phyloP scores from a whole-genome alignment of 352 stramenopile genomes.

The Phytopythium vexans region DNA sequence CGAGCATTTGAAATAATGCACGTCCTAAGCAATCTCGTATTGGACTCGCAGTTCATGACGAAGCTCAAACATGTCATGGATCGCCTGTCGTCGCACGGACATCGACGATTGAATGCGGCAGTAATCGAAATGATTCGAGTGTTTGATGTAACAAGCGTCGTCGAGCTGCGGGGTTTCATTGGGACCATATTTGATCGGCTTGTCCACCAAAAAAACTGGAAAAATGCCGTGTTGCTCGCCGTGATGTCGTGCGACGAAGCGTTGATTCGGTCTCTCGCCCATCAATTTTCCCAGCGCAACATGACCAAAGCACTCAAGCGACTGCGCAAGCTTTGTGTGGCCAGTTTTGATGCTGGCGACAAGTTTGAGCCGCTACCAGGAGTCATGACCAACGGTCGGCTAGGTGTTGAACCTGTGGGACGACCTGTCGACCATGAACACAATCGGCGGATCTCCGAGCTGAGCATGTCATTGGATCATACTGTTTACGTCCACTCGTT shows the following conservation, averaged over 20 bases:
- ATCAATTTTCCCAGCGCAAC: constrained; percentile 25
- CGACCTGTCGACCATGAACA: constrained; percentile 19
- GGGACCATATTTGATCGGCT: constrained; percentile 20
- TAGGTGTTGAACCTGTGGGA: not conserved
- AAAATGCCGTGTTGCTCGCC: constrained; percentile 37
- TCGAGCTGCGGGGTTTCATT: not conserved
- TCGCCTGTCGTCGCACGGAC: not conserved
- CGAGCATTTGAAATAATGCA: constrained; percentile 29
- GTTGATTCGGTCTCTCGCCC: constrained; percentile 27
- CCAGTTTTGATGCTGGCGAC: not conserved
- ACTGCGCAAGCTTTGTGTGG: constrained; percentile 22
- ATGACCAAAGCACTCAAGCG: constrained; percentile 61
- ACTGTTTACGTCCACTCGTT: constrained; percentile 33
- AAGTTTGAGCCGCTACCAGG: too few species aligned
- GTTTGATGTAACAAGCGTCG: constrained; percentile 9
- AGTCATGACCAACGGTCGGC: not conserved
- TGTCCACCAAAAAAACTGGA: constrained; percentile 42
- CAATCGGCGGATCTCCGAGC: constrained; percentile 11
- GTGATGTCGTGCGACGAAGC: constrained; percentile 13
- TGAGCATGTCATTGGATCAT: not conserved
- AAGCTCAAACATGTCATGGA: not conserved
- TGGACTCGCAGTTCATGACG: not conserved
- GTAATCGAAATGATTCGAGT: constrained; percentile 49
- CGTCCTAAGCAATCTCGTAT: not conserved
- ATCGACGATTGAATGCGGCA: constrained; percentile 38